Conservation (phyloP, 73 alveolate species). For the Diophrys appendiculata region DNA sequence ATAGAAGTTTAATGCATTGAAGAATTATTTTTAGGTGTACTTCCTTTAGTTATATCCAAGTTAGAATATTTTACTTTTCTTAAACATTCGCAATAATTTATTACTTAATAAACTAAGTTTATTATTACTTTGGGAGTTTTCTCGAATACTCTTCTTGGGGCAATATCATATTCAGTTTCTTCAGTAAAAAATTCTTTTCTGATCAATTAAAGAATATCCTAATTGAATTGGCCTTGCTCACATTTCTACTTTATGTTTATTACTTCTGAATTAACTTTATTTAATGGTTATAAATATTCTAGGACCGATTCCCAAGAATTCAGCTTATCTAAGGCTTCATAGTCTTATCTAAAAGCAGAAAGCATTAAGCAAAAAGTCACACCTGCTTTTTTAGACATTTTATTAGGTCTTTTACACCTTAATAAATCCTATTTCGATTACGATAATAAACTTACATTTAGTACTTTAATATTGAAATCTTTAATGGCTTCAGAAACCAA, state of each 20-base stretch:
- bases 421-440: too few relatives aligned
- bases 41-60: too few relatives aligned
- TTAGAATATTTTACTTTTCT: too few relatives aligned
- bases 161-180: background rate
- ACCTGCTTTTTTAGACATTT: background rate
- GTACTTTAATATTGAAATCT: background rate
- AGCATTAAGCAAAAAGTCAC: background rate
- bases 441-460: too few relatives aligned
- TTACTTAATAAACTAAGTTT: background rate
- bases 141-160: background rate
- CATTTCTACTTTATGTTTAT: background rate
- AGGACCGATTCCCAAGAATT: background rate
- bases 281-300: background rate
- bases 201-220: background rate
- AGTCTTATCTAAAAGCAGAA: background rate
- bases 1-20: too few relatives aligned
- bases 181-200: background rate
- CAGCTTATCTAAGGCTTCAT: background rate
- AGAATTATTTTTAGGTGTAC: too few relatives aligned
- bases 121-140: background rate
- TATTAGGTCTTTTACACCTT: background rate
- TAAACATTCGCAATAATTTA: background rate
- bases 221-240: background rate
- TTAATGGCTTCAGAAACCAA: background rate
- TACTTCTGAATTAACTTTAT: background rate